These are phyloP conservation scores for Chalciporus sphaerocephalus DNA, from an alignment of 768 basidiomycete species.

Conservation along the genomic window DNA sequence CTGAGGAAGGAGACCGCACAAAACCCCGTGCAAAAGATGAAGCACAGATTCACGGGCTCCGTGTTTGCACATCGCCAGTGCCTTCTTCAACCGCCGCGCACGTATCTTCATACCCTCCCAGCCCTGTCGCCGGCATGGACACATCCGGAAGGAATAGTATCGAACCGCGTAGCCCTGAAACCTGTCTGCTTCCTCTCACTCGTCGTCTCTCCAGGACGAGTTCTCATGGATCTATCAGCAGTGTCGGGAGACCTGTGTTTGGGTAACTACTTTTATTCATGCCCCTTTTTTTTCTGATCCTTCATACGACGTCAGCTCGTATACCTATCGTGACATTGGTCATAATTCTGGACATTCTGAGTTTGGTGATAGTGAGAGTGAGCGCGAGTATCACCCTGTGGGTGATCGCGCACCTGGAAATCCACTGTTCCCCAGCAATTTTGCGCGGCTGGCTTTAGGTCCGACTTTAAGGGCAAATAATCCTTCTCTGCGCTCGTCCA, in stretches of 20 bases:
- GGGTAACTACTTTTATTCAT: slow-evolving; percentile 10
- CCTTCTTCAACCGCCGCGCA: slow-evolving; percentile 28
- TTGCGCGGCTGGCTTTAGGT: slow-evolving; percentile 59
- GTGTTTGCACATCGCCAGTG: slow-evolving; percentile 46
- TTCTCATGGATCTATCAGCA: slow-evolving; percentile 26
- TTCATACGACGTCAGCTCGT: slow-evolving; percentile 11
- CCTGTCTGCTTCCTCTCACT: slow-evolving; percentile 13
- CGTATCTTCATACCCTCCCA: slow-evolving; percentile 22
- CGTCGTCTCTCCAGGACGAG: slow-evolving; percentile 23
- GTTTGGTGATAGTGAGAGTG: slow-evolving; percentile 25
- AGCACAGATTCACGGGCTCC: slow-evolving; percentile 52
- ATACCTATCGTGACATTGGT: slow-evolving; percentile 14
- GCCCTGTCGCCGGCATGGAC: slow-evolving; percentile 14
- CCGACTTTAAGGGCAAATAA: slow-evolving; percentile 59
- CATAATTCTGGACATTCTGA: slow-evolving; percentile 16
- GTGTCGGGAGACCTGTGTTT: slow-evolving; percentile 24
- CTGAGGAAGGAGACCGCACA: slow-evolving; percentile 15
- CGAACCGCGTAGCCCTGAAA: slow-evolving; percentile 27
- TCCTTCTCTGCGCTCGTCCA: slow-evolving; percentile 19
- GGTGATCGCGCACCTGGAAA: slow-evolving; percentile 67
- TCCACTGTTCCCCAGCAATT: slow-evolving; percentile 80
- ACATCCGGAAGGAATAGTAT: slow-evolving; percentile 20
- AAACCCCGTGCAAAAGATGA: slow-evolving; percentile 15
- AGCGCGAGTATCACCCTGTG: slow-evolving; percentile 44
- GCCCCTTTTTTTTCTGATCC: neutral